phyloP scores from a whole-genome alignment of 179 eudicot genomes.

The Beta lomatogona region DNA sequence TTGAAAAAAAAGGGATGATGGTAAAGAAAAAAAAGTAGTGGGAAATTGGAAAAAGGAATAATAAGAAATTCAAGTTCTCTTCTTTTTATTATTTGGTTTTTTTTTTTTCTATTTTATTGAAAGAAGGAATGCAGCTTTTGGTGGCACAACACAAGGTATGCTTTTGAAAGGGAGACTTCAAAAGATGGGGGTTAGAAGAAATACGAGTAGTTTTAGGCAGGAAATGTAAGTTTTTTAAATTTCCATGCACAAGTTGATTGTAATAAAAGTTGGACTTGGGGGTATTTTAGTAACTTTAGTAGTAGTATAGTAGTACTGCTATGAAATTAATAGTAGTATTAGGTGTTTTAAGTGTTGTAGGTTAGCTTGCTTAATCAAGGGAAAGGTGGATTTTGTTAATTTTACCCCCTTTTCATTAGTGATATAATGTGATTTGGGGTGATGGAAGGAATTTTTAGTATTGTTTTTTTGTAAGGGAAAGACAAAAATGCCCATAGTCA shows the following conservation, averaged over 20 bases:
- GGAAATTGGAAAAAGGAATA: constrained; percentile 22
- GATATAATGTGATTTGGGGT: background rate
- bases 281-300: background rate
- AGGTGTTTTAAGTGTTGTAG: background rate
- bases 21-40: constrained; percentile 1
- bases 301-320: background rate
- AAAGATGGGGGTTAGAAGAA: background rate
- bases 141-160: constrained; percentile 19
- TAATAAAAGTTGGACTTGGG: constrained; percentile 17
- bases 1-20: too few species aligned
- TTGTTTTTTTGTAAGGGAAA: constrained; percentile 21
- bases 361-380: background rate
- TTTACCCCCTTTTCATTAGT: constrained; percentile 19
- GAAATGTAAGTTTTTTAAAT: constrained; percentile 24
- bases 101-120: constrained; percentile 18
- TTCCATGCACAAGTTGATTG: constrained; percentile 23
- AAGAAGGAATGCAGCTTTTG: constrained; percentile 40
- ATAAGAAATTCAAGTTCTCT: constrained; percentile 7
- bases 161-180: constrained; percentile 22
- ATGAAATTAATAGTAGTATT: background rate
- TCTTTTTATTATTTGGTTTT: background rate
- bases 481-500: background rate
- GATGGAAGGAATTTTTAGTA: constrained; percentile 6
- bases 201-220: background rate
- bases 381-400: constrained; percentile 26